Conservation (phyloP, 2,329 filamentous ascomycete species). For the Fusarium illudens region DNA sequence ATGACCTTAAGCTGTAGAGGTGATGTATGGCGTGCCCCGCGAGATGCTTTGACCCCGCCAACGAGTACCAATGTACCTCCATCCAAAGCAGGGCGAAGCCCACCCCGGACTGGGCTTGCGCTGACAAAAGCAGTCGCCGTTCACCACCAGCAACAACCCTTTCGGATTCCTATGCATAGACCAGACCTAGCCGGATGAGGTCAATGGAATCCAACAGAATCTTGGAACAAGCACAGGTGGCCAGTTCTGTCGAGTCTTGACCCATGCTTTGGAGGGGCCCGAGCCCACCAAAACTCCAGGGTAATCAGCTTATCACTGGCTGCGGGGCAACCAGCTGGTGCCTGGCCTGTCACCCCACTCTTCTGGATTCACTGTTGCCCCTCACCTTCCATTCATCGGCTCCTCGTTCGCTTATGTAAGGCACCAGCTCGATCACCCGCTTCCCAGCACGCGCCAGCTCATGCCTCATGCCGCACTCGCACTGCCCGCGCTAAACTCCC, state of each 20-base stretch:
- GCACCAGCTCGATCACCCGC: not conserved
- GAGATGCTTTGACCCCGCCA: not conserved
- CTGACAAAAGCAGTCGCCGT: not conserved
- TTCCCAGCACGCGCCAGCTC: constrained; percentile 17
- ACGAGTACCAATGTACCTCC: not conserved
- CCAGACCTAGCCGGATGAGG: not conserved
- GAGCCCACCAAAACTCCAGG: constrained; percentile 7
- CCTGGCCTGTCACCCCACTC: not conserved
- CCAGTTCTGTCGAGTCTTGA: not conserved
- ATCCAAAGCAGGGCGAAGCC: not conserved
- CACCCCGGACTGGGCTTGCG: not conserved
- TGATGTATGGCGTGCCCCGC: not conserved
- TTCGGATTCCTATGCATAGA: not conserved
- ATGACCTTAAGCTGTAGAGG: not conserved
- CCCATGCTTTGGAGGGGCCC: constrained; percentile 18
- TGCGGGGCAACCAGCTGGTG: constrained; percentile 13
- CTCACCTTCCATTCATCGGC: not conserved
- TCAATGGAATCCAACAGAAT: constrained; percentile 26
- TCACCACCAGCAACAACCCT: constrained; percentile 9
- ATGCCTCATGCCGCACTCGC: constrained; percentile 26
- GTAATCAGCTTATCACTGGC: constrained; percentile 1
- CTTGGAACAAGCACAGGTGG: constrained; percentile 2
- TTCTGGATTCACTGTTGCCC: constrained; percentile 1
- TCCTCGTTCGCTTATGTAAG: constrained; percentile 30
- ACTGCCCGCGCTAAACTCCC: constrained; percentile 10